Evolutionary conservation across 495 filamentous ascomycete species (phyloP), one percentile per base, ranked within the genome.

Genomic region (Penicillium fimorum): DNA sequence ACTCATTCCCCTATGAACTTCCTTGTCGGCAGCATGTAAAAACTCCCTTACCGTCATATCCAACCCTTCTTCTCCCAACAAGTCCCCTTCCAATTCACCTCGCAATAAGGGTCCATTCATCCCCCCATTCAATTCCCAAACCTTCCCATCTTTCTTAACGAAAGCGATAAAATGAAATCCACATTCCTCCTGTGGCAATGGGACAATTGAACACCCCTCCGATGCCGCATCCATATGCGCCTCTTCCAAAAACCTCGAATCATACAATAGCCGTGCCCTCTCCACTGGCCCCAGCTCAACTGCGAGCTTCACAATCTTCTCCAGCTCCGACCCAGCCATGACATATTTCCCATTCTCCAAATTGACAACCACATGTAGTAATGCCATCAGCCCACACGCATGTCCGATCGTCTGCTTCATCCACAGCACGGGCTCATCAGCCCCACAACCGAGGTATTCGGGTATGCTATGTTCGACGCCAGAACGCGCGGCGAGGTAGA

Each of bases 71-170:
- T 84, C 78, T 56, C 85, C 84, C 29, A 95, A 66, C 43, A 91
- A 76, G 76, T 94, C 91, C 3, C 77, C 82, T 2, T 54, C 75
- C 8, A 94, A 66, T 12, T 59, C 57, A 1, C 91, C 91, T n/a
- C 88, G 75, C 32, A 88, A 78, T 29, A 94, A 53, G 4, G 91
- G 91, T 0, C 91, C 90, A 57, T 87, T 86, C 56, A 89, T 65
- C 0, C 81, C 70, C 6, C 91, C 90, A 76, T 95, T 89, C 48
- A 96, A 74, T 76, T 95, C 91, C 84, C 91, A 95, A 37, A 95
- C 71, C 25, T 82, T 77, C 24, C 83, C 77, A 55, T 76, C 70
- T n/a, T 78, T 80, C 74, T 88, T 90, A 27, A 93, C 87, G 72
- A 95, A 93, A 42, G 82, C 86, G 32, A 95, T 81, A 67, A 90